Percentiles rank a stretch among this genome's conserved stretches.
These are phyloP conservation scores for Colletotrichum scovillei DNA, from an alignment of 2,329 filamentous ascomycete species.

Conservation along the genomic window DNA sequence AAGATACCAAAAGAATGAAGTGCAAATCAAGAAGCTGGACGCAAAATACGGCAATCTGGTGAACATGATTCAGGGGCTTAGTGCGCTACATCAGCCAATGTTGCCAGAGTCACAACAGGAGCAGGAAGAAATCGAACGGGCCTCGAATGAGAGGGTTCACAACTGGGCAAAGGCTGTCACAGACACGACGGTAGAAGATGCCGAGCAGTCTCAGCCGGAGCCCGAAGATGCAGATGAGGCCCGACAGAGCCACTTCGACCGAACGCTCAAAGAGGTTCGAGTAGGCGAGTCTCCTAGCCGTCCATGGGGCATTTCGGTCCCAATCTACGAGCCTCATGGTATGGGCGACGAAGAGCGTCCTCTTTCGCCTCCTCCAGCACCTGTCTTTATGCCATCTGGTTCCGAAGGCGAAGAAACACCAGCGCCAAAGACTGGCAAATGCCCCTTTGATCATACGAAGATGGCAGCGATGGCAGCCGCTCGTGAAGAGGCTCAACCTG, in stretches of 20 bases:
- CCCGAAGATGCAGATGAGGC: conserved; percentile 59
- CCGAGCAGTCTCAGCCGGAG: conserved; percentile 40
- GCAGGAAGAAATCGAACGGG: conserved; percentile 58
- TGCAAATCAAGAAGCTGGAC: conserved; percentile 87
- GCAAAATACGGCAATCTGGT: conserved; percentile 93
- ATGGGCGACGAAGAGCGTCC: conserved; percentile 54
- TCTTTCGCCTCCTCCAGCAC: conserved; percentile 68
- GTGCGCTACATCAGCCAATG: conserved; percentile 88
- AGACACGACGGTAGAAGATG: conserved; percentile 55
- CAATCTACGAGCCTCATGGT: conserved; percentile 61
- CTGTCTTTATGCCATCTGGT: conserved; percentile 61
- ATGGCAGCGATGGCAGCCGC: conserved; percentile 46
- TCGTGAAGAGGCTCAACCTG: conserved; percentile 44
- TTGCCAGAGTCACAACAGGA: conserved; percentile 72
- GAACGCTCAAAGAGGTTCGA: conserved; percentile 87
- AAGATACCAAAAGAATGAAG: conserved; percentile 87
- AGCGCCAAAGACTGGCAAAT: conserved; percentile 57
- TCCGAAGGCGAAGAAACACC: conserved; percentile 38
- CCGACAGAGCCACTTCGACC: conserved; percentile 81
- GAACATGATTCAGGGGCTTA: conserved; percentile 93
- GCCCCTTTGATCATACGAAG: conserved; percentile 68
- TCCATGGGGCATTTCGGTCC: conserved; percentile 92
- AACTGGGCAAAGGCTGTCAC: conserved; percentile 87
- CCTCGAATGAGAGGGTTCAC: conserved; percentile 79
- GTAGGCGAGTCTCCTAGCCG: conserved; percentile 93